Conservation (phyloP, 345 rosid genomes). For the Trapa bicornis region DNA sequence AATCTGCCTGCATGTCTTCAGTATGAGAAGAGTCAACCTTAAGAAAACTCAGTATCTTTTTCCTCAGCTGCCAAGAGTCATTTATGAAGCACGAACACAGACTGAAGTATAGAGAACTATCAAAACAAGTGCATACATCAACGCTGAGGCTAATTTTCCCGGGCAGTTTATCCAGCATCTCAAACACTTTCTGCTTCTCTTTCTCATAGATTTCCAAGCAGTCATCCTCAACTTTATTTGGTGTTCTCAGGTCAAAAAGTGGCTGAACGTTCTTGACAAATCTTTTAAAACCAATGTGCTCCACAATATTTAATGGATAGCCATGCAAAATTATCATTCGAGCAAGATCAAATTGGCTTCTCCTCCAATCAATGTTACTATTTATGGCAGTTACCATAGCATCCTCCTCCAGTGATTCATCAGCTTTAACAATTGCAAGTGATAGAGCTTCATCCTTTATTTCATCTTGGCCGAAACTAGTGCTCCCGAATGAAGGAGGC, state of each 20-base stretch:
- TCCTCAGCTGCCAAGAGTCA: conserved; percentile 50
- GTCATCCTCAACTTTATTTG: conserved; percentile 45
- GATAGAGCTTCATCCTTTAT: conserved; percentile 40
- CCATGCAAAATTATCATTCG: conserved; percentile 66
- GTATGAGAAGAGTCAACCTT: conserved; percentile 41
- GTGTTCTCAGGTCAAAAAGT: conserved; percentile 45
- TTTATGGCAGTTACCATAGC: not conserved
- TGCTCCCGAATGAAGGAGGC: conserved; percentile 23
- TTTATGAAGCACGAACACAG: conserved; percentile 52
- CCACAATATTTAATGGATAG: conserved; percentile 60
- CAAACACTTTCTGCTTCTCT: conserved; percentile 52
- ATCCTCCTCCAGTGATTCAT: conserved; percentile 34
- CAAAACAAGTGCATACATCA: conserved; percentile 40
- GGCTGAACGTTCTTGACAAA: conserved; percentile 64
- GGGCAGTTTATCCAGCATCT: conserved; percentile 53
- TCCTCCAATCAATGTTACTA: conserved; percentile 44
- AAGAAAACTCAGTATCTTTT: conserved; percentile 36
- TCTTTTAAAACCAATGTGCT: conserved; percentile 54
- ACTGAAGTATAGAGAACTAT: conserved; percentile 39
- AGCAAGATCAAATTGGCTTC: conserved; percentile 62
- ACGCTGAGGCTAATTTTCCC: conserved; percentile 58
- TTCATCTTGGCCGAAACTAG: conserved; percentile 21
- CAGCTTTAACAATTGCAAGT: conserved; percentile 39
- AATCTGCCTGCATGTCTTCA: conserved; percentile 50
- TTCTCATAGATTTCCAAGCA: conserved; percentile 62